phyloP scores from a whole-genome alignment of 2,329 filamentous ascomycete genomes.

The Aureobasidium leucospermi region DNA sequence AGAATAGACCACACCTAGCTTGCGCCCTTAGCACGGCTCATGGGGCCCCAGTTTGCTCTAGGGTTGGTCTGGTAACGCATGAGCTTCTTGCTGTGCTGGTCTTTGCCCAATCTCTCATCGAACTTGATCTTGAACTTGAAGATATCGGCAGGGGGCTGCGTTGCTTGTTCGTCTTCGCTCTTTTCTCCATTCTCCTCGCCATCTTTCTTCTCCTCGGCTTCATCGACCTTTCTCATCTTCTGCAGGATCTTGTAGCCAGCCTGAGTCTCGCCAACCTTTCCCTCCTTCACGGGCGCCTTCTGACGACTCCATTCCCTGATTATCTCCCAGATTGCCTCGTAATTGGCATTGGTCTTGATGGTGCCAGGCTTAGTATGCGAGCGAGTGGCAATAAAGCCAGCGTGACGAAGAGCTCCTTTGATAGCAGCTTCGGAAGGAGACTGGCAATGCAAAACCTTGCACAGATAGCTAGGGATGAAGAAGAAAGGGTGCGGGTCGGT shows the following conservation, averaged over 20 bases:
- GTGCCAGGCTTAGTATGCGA: constrained; percentile 86
- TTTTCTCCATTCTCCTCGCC: constrained; percentile 14
- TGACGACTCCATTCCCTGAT: constrained; percentile 89
- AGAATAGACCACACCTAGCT: background rate
- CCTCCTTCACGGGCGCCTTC: constrained; percentile 67
- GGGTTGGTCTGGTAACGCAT: constrained; percentile 89
- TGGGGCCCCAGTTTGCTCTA: constrained; percentile 86
- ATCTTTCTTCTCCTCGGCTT: constrained; percentile 21
- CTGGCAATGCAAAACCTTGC: constrained; percentile 69
- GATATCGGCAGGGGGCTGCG: constrained; percentile 19
- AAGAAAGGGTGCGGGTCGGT: constrained; percentile 79
- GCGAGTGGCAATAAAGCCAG: constrained; percentile 76
- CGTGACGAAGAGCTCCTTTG: constrained; percentile 68
- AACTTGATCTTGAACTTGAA: constrained; percentile 61
- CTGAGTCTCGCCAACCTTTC: constrained; percentile 60
- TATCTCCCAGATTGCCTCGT: constrained; percentile 82
- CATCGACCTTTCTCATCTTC: constrained; percentile 27
- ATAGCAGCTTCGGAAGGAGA: constrained; percentile 74
- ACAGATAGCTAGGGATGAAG: constrained; percentile 66
- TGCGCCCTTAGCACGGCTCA: constrained; percentile 45
- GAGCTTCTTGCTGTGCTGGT: constrained; percentile 57
- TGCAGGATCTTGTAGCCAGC: constrained; percentile 60
- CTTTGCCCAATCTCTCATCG: constrained; percentile 69
- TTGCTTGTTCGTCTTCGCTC: background rate
- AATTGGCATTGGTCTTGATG: constrained; percentile 90